Evolutionary conservation across 2,329 filamentous ascomycete species (phyloP).

Genomic region (Trichoderma sp.): DNA sequence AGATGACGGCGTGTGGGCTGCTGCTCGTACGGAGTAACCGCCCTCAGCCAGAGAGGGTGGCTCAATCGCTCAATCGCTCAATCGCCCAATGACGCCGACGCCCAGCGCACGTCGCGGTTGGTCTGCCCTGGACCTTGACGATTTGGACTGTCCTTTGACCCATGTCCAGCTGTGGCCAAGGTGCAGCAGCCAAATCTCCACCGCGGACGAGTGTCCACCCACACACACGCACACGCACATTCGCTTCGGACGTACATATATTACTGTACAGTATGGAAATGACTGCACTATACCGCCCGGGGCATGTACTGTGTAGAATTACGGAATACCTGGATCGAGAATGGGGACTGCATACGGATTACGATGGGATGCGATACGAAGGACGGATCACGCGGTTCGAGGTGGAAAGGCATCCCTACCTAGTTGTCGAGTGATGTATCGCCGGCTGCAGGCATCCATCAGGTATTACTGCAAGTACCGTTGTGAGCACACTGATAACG

Average conservation of each 20-base stretch:
- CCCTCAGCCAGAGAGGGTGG: constrained; percentile 2
- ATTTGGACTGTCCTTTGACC: not conserved
- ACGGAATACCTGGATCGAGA: not conserved
- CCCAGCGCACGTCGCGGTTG: not conserved
- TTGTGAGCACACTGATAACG: not conserved
- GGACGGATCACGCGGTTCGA: constrained; percentile 12
- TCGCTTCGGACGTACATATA: not conserved
- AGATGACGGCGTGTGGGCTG: constrained; percentile 13
- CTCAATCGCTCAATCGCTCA: constrained; percentile 7
- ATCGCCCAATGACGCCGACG: constrained; percentile 12
- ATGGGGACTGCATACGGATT: not conserved
- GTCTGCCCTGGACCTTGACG: not conserved
- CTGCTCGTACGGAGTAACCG: constrained; percentile 17
- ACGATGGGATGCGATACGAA: constrained; percentile 1
- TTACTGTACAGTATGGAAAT: too few relatives aligned
- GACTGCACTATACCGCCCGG: constrained; percentile 11
- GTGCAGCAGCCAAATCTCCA: not conserved
- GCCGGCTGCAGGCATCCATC: not conserved
- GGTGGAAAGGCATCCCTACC: not conserved
- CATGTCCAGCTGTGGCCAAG: not conserved
- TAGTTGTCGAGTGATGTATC: not conserved
- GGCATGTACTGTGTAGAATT: not conserved
- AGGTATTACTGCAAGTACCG: not conserved
- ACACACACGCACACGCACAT: constrained; percentile 13
- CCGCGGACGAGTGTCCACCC: constrained; percentile 6